A percentile compares a stretch with the other conserved stretches of the same genome.
Evolutionary conservation across 177 flowering plant species (phyloP).

Genomic region (Telopea speciosissima): DNA sequence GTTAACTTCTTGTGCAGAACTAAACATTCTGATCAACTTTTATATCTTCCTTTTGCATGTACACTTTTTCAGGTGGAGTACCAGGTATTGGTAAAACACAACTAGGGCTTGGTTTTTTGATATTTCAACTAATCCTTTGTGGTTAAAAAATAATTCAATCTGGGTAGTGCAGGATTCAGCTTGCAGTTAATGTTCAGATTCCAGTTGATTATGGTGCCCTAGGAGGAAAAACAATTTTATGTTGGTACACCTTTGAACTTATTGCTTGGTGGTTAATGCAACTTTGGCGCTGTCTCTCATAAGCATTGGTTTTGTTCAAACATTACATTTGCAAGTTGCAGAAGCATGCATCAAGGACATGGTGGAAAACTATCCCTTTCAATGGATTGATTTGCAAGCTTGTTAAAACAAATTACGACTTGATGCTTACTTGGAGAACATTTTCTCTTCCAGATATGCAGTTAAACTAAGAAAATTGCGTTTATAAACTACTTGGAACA

Average conservation of each 20-base stretch:
- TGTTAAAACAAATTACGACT: slow-evolving; percentile 37
- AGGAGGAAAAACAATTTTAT: slow-evolving; percentile 89
- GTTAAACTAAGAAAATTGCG: slow-evolving; percentile 86
- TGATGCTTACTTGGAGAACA: slow-evolving; percentile 56
- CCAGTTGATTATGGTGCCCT: slow-evolving; percentile 80
- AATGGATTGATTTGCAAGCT: slow-evolving; percentile 29
- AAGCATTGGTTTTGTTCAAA: slow-evolving; percentile 14
- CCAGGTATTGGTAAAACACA: slow-evolving; percentile 99
- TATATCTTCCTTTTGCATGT: slow-evolving; percentile 10
- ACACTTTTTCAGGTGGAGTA: slow-evolving; percentile 66
- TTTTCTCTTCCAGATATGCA: slow-evolving; percentile 80
- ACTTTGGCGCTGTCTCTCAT: not conserved
- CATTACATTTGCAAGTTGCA: slow-evolving; percentile 88
- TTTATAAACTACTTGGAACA: slow-evolving; percentile 71
- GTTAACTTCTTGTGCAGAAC: too few relatives aligned
- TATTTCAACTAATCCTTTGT: not conserved
- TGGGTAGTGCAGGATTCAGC: slow-evolving; percentile 66
- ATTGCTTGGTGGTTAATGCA: slow-evolving; percentile 1
- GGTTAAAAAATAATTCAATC: slow-evolving; percentile 5
- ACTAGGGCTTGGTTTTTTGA: slow-evolving; percentile 57
- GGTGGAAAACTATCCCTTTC: slow-evolving; percentile 25
- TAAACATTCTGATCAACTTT: not conserved
- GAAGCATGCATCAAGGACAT: slow-evolving; percentile 70
- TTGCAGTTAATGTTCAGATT: slow-evolving; percentile 94
- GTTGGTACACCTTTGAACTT: slow-evolving; percentile 41